phyloP scores from a whole-genome alignment of 2,329 filamentous ascomycete species.

The Arthrobotrys entomopaga region DNA sequence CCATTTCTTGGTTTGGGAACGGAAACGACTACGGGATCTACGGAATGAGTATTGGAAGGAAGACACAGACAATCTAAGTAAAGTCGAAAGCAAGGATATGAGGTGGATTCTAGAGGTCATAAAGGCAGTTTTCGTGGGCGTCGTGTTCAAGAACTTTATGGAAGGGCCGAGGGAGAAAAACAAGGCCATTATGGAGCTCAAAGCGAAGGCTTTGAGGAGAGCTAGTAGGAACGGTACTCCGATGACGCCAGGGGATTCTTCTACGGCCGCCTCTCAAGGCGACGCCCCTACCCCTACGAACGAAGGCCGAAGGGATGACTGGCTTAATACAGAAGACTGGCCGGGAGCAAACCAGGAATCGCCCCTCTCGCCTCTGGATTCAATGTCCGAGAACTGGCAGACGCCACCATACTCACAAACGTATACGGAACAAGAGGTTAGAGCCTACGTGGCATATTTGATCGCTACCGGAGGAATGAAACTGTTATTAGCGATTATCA shows the following conservation, averaged over 20 bases:
- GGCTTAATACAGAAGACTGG: constrained; percentile 46
- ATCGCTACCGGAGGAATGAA: constrained; percentile 50
- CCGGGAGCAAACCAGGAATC: constrained; percentile 25
- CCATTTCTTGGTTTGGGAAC: constrained; percentile 48
- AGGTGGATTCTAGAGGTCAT: constrained; percentile 53
- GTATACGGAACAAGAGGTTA: constrained; percentile 49
- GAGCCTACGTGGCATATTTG: constrained; percentile 47
- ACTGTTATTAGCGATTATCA: constrained; percentile 25
- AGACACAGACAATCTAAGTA: constrained; percentile 52
- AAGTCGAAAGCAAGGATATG: constrained; percentile 54
- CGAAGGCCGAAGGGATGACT: constrained; percentile 35
- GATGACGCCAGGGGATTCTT: constrained; percentile 25
- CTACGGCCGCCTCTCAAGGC: background rate
- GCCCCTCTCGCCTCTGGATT: background rate
- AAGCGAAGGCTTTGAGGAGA: constrained; percentile 47
- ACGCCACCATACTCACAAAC: constrained; percentile 45
- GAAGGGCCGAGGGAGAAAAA: constrained; percentile 52
- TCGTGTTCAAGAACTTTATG: constrained; percentile 46
- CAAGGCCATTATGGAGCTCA: constrained; percentile 52
- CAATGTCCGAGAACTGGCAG: constrained; percentile 47
- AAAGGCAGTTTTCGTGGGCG: constrained; percentile 50
- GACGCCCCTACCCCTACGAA: background rate
- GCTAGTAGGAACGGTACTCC: constrained; percentile 50
- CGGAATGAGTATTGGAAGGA: constrained; percentile 55
- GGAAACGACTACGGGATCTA: constrained; percentile 41